A percentile compares a stretch with the other conserved stretches of the same genome.
Conservation (phyloP, 129 eudicot species). For the Saussurea involucrata region DNA sequence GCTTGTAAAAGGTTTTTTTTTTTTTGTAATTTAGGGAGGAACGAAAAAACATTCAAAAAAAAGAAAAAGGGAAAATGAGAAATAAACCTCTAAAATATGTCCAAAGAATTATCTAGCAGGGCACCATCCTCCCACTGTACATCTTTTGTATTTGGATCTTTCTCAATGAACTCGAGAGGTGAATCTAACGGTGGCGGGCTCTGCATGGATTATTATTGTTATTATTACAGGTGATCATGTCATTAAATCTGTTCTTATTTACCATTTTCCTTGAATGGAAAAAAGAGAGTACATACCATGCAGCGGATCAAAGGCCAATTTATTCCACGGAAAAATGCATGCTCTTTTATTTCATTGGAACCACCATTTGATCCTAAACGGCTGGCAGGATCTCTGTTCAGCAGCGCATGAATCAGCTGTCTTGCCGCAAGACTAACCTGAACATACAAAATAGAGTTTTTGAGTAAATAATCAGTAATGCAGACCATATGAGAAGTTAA, state of each 20-base stretch:
- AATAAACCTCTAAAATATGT: conserved; percentile 63
- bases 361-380: conserved; percentile 91
- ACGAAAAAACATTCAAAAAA: not conserved
- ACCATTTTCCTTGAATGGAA: not conserved
- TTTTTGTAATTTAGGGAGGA: not conserved
- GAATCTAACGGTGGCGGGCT: conserved; percentile 78
- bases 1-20: too few relatives aligned
- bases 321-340: conserved; percentile 82
- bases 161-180: conserved; percentile 73
- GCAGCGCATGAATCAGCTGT: conserved; percentile 78
- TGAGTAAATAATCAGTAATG: not conserved
- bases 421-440: conserved; percentile 94
- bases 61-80: conserved; percentile 5
- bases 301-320: conserved; percentile 95
- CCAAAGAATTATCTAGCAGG: conserved; percentile 56
- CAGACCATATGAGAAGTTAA: not conserved
- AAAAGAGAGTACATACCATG: conserved; percentile 59
- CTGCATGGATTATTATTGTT: conserved; percentile 35
- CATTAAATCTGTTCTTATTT: not conserved
- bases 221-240: not conserved
- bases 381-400: conserved; percentile 77
- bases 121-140: conserved; percentile 83
- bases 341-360: conserved; percentile 77
- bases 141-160: conserved; percentile 57
- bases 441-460: conserved; percentile 6